Conservation (phyloP, 2,329 filamentous ascomycete genomes). For the Westerdykella ornata region DNA sequence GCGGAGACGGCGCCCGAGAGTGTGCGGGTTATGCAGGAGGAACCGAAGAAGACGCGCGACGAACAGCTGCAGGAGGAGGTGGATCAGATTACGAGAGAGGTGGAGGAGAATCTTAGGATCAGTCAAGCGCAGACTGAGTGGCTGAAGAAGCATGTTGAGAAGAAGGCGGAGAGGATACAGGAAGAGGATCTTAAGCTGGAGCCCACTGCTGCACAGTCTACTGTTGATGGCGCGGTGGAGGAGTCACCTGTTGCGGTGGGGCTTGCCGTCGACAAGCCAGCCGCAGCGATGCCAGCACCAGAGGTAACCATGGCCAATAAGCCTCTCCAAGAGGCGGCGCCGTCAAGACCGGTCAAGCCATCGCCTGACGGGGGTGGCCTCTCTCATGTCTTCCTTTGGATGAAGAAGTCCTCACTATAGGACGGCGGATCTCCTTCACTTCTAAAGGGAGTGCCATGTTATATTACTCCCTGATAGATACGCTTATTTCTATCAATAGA, state of each 20-base stretch:
- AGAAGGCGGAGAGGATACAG: slow-evolving; percentile 9
- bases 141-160: slow-evolving; percentile 29
- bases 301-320: no score
- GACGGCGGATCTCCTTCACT: no score
- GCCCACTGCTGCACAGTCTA: not conserved
- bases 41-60: slow-evolving; percentile 44
- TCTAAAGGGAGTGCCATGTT: no score
- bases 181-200: no score
- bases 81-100: slow-evolving; percentile 51
- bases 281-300: no score
- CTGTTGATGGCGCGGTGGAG: no score
- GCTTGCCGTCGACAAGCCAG: no score
- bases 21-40: slow-evolving; percentile 2
- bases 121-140: slow-evolving; percentile 26
- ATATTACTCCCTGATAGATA: no score
- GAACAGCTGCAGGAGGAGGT: slow-evolving; percentile 54
- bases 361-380: not conserved
- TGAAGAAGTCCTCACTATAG: not conserved
- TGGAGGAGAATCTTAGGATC: slow-evolving; percentile 48
- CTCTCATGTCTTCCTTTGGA: not conserved
- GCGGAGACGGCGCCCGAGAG: slow-evolving; percentile 51
- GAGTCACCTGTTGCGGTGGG: no score
- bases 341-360: no score
- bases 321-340: no score
- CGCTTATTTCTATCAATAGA: no score